These are phyloP conservation scores for Thymus quinquecostatus DNA, from an alignment of 257 asterid genomes.

Conservation along the genomic window DNA sequence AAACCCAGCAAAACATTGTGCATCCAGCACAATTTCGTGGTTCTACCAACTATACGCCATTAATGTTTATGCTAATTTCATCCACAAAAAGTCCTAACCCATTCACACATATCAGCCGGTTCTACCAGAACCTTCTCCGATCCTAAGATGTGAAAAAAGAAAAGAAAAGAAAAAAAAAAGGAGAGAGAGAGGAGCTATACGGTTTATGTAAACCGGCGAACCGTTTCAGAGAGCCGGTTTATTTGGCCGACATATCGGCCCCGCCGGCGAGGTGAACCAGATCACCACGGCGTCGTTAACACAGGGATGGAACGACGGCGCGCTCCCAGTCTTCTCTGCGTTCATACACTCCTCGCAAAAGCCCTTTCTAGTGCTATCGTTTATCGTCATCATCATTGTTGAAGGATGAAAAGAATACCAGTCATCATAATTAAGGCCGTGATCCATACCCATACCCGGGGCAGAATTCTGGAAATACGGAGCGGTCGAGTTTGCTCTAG, in stretches of 20 bases:
- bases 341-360: constrained; percentile 57
- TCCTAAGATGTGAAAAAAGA: not conserved
- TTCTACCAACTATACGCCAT: not conserved
- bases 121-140: constrained; percentile 27
- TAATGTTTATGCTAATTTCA: not conserved
- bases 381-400: constrained; percentile 37
- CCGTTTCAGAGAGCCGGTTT: constrained; percentile 27
- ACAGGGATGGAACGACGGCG: constrained; percentile 70
- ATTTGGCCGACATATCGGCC: constrained; percentile 65
- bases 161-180: not conserved
- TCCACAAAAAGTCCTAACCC: constrained; percentile 20
- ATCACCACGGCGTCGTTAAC: constrained; percentile 57
- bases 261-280: constrained; percentile 40
- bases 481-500: constrained; percentile 14
- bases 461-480: constrained; percentile 20
- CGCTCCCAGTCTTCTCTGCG: constrained; percentile 29
- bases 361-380: constrained; percentile 2
- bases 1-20: not conserved
- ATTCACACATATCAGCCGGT: constrained; percentile 28
- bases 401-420: constrained; percentile 14
- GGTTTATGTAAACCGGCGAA: not conserved
- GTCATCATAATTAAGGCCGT: constrained; percentile 38
- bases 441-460: constrained; percentile 26
- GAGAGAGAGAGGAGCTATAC: not conserved
- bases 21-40: not conserved